Conservation (phyloP, 2,329 filamentous ascomycete genomes). For the Paraphaeosphaeria minitans region DNA sequence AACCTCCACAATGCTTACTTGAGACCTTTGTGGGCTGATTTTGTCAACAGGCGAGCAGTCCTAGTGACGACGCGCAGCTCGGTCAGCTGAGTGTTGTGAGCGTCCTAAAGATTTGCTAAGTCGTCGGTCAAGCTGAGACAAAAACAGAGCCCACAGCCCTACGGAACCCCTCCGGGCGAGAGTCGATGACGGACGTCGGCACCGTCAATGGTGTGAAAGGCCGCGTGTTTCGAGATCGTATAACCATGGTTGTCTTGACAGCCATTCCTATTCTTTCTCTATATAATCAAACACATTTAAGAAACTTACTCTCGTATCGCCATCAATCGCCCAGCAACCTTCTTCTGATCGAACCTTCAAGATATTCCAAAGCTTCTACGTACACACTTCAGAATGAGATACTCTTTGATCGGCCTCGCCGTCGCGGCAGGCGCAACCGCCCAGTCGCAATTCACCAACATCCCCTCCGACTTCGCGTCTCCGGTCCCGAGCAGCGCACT, state of each 20-base stretch:
- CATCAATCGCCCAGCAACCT: neutral
- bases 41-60: neutral
- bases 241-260: slow-evolving; percentile 5
- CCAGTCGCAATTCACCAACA: neutral
- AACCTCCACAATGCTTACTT: neutral
- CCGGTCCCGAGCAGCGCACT: neutral
- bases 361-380: neutral
- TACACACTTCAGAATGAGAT: slow-evolving; percentile 8
- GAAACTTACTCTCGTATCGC: neutral
- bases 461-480: neutral
- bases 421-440: slow-evolving; percentile 5
- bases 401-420: slow-evolving; percentile 11
- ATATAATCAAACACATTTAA: neutral
- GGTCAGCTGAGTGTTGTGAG: neutral
- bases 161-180: slow-evolving; percentile 8
- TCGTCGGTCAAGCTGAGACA: neutral
- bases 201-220: slow-evolving; percentile 1
- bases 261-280: neutral
- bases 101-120: neutral
- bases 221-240: slow-evolving; percentile 11
- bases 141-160: neutral
- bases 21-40: neutral
- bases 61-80: neutral
- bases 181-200: slow-evolving; percentile 5
- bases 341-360: neutral